Evolutionary conservation across 2,329 filamentous ascomycete species (phyloP).

Genomic region (Colletotrichum sp.): DNA sequence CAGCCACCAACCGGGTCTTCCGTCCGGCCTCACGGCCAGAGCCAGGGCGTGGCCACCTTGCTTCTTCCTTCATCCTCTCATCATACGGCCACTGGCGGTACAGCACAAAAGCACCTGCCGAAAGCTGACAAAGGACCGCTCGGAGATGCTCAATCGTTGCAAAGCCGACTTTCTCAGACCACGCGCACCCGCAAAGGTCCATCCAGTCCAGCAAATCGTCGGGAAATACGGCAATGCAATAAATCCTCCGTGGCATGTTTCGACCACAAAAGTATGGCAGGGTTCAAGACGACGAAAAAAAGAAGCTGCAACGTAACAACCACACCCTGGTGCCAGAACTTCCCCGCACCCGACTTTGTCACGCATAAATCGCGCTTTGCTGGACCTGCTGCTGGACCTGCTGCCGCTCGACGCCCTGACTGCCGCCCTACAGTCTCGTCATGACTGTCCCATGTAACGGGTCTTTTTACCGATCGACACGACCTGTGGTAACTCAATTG

Average conservation of each 20-base stretch:
- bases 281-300: neutral
- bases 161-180: neutral
- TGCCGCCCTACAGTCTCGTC: slow-evolving; percentile 9
- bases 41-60: neutral
- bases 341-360: slow-evolving; percentile 1
- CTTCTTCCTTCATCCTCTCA: neutral
- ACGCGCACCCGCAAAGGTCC: neutral
- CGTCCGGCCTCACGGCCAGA: neutral
- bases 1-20: neutral
- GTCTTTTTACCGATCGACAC: neutral
- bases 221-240: neutral
- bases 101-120: neutral
- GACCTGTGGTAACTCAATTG: slow-evolving; percentile 6
- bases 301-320: neutral
- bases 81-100: neutral
- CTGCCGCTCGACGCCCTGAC: neutral
- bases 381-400: neutral
- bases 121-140: neutral
- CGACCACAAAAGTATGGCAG: slow-evolving; percentile 3
- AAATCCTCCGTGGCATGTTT: slow-evolving; percentile 10
- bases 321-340: neutral
- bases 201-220: neutral
- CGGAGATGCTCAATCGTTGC: neutral
- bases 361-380: slow-evolving; percentile 16
- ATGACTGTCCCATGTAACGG: neutral